Evolutionary conservation across 371 early-diverging fungal species (phyloP), one percentile per base, ranked within the genome.

Genomic region (Rhizopus microsporus): DNA sequence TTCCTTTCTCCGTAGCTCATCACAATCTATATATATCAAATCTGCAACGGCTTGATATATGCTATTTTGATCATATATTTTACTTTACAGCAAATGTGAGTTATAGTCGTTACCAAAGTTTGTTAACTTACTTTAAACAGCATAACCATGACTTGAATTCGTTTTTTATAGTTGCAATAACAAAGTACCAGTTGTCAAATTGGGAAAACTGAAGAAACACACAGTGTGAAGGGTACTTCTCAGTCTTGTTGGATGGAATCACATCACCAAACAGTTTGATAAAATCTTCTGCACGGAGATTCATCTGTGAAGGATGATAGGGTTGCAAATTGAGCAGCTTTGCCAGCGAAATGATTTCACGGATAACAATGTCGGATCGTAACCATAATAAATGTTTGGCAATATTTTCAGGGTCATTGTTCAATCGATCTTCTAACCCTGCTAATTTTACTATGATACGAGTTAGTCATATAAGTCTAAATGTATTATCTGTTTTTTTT

Each of bases 101-200:
- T 38, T 8, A 16, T 33, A 13, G 12, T 9, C 16, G 23, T 4
- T 35, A 5, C 17, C n/a, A 23, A 40, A 29, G 13, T 48, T 7
- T 3, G 35, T 8, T 15, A 38, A 46, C 68, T 52, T 73, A 75
- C 78, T 63, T 74, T 15, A 76, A 62, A 50, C 80, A 74, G 44
- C 77, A 75, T 15, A 80, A 56, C 65, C 75, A 80, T 3, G 71
- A 63, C 39, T 73, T 71, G 35, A 80, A 71, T 56, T 74, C 68
- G 49, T 77, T 77, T 35, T 69, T 65, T 0, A 75, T 63, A 30
- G 72, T 70, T 4, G 77, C 71, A 33, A 77, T 56, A 3, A 77
- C 68, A 48, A 80, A 62, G 45, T 80, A 75, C 74, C 74, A 80
- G 37, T 80, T 77, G 51, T 76, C 75, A 51, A 75, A 80, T 37